Evolutionary conservation across 1,284 basidiomycete species (phyloP), one percentile per base, ranked within the genome.

Genomic region (Cutaneotrichosporon curvatum): DNA sequence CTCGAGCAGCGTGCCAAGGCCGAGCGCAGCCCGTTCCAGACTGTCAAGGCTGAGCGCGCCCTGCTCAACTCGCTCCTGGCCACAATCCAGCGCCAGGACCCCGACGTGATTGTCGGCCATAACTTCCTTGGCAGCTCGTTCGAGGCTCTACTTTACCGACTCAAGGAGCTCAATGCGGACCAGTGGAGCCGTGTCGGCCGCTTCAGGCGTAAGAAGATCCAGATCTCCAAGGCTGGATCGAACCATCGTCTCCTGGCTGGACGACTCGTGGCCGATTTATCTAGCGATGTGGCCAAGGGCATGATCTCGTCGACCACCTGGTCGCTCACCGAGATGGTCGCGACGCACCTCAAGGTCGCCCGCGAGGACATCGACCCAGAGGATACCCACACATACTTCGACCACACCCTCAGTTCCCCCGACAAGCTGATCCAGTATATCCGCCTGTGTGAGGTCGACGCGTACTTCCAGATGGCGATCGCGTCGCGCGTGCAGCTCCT

Each of bases 271-370:
- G 92, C 89, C 54, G 95, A 99, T 69, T 77, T 99, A 39, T 85
- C 87, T 3, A 91, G 88, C 59, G 92, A 97, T 61, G 87, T 87
- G 36, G 90, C 88, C 16, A 96, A 94, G 87, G 83, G 84, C 32
- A 92, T 94, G 87, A 94, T 96, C 61, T 74, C 82, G 16, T 98
- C 88, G 11, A 95, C 85, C 21, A 97, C 94, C 1, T 99, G 95
- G 95, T 95, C 92, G 2, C 75, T 98, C 47, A 92, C 88, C 9
- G 95, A 98, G 71, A 97, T 96, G 88, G 89, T 86, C 71, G 80
- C 79, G 53, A 89, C 90, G 0, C 87, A 95, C 65, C 80, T 99
- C 57, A 84, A 86, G 55, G 79, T 80, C 49, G 81, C 84, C 43
- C 76, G 91, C 34, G 84, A 94, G 64, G 91, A 95, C 56, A 91